Percentiles rank a stretch among this genome's conserved stretches.
phyloP scores from a whole-genome alignment of 495 filamentous ascomycete genomes.

The Cercophora newfieldiana region DNA sequence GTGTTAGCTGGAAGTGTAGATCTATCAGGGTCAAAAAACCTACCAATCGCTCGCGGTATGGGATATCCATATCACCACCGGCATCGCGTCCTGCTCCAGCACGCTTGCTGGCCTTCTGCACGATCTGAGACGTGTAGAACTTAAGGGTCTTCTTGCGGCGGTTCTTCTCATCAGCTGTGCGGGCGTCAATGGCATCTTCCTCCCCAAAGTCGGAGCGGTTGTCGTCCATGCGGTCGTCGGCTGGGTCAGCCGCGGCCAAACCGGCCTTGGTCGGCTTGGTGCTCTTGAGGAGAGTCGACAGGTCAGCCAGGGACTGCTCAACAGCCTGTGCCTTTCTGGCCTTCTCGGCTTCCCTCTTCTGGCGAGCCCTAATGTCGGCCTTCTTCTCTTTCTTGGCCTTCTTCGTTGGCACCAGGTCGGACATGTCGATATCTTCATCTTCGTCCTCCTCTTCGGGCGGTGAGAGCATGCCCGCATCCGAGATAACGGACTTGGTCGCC shows the following conservation, averaged over 20 bases:
- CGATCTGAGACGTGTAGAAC: constrained; percentile 96
- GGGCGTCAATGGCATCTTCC: constrained; percentile 48
- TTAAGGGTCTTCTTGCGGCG: constrained; percentile 81
- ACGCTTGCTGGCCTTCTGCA: constrained; percentile 86
- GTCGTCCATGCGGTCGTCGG: constrained; percentile 40
- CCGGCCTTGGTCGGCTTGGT: constrained; percentile 42
- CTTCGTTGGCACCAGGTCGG: constrained; percentile 21
- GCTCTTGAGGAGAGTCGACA: constrained; percentile 44
- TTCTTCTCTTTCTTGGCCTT: constrained; percentile 36
- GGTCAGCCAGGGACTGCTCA: constrained; percentile 50
- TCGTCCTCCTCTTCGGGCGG: constrained; percentile 37
- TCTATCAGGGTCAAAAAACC: constrained; percentile 3
- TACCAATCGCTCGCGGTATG: constrained; percentile 77
- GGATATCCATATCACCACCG: constrained; percentile 90
- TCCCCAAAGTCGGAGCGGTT: constrained; percentile 69
- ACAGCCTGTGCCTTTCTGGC: constrained; percentile 46
- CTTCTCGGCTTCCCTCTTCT: constrained; percentile 35
- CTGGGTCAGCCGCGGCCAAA: constrained; percentile 28
- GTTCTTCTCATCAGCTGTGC: constrained; percentile 73
- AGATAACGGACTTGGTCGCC: constrained; percentile 19
- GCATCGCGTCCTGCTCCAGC: constrained; percentile 75
- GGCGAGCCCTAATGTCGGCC: constrained; percentile 29
- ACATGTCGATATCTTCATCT: constrained; percentile 31
- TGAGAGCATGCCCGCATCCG: constrained; percentile 34
- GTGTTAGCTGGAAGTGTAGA: background rate